Evolutionary conservation across 2,329 filamentous ascomycete genomes (phyloP).

Genomic region (Scolecobasidium constrictum): DNA sequence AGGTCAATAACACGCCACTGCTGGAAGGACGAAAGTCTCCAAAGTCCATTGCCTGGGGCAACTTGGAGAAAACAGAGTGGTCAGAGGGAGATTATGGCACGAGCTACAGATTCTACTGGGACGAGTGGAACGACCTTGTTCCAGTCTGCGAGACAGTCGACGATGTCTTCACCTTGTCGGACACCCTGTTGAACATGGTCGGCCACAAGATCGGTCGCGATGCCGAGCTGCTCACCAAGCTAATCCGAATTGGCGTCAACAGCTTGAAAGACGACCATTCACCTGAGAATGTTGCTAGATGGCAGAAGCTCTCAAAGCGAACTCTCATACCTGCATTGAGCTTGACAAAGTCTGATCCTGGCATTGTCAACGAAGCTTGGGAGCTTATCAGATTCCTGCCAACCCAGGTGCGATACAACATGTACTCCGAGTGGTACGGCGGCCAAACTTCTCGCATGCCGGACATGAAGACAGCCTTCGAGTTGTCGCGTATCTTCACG

Average conservation of each 20-base stretch:
- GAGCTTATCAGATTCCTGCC: constrained; percentile 71
- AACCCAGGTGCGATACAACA: constrained; percentile 64
- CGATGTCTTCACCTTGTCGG: constrained; percentile 79
- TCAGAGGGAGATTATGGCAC: constrained; percentile 62
- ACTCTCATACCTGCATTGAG: constrained; percentile 83
- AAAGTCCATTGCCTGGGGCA: constrained; percentile 54
- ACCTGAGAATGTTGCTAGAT: constrained; percentile 59
- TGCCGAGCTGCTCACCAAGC: constrained; percentile 62
- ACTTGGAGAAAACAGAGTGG: constrained; percentile 55
- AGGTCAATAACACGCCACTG: not conserved
- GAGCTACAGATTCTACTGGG: constrained; percentile 89
- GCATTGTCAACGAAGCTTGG: constrained; percentile 77
- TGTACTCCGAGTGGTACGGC: constrained; percentile 90
- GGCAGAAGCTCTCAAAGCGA: constrained; percentile 74
- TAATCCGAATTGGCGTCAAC: constrained; percentile 74
- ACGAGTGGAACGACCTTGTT: constrained; percentile 91
- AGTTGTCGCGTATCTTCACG: constrained; percentile 66
- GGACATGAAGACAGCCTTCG: constrained; percentile 69
- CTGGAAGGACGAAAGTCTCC: constrained; percentile 2
- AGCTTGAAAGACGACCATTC: constrained; percentile 63
- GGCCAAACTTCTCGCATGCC: constrained; percentile 66
- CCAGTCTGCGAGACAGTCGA: constrained; percentile 84
- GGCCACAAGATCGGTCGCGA: constrained; percentile 87
- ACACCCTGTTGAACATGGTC: constrained; percentile 72
- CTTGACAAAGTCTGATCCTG: constrained; percentile 73